These are phyloP conservation scores for Boletus subparvulus DNA, from an alignment of 768 basidiomycete species.

Conservation along the genomic window DNA sequence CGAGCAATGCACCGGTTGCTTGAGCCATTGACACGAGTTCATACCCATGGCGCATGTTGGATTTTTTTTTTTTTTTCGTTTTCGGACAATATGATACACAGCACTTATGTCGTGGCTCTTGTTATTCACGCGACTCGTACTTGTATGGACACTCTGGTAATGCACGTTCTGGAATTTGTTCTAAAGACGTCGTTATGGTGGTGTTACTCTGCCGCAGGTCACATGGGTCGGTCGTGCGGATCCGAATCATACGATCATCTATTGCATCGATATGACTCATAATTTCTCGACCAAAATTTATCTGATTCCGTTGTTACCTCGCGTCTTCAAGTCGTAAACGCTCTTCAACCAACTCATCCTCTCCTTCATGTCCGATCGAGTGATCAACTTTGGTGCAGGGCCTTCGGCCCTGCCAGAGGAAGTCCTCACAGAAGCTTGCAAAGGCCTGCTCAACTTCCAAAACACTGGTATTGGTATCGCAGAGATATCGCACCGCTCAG, in stretches of 20 bases:
- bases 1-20: constrained; percentile 20
- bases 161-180: not conserved
- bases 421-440: constrained; percentile 79
- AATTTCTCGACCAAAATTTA: not conserved
- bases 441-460: constrained; percentile 87
- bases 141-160: not conserved
- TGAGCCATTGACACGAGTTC: constrained; percentile 5
- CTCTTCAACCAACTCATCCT: not conserved
- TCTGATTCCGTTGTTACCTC: not conserved
- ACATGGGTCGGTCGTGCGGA: too few species aligned
- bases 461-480: constrained; percentile 93
- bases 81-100: not conserved
- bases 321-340: not conserved
- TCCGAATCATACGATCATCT: not conserved
- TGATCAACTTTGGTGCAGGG: constrained; percentile 91
- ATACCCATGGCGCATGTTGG: not conserved
- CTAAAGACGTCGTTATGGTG: not conserved
- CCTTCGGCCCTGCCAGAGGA: constrained; percentile 89
- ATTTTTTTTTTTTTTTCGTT: not conserved
- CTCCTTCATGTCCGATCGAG: constrained; percentile 39
- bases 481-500: constrained; percentile 94
- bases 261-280: not conserved
- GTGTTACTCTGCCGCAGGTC: not conserved
- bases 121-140: not conserved
- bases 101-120: not conserved